A percentile compares a stretch with the other conserved stretches of the same genome.
phyloP scores from a whole-genome alignment of 2,329 filamentous ascomycete genomes.

The Cladosporium phlei region DNA sequence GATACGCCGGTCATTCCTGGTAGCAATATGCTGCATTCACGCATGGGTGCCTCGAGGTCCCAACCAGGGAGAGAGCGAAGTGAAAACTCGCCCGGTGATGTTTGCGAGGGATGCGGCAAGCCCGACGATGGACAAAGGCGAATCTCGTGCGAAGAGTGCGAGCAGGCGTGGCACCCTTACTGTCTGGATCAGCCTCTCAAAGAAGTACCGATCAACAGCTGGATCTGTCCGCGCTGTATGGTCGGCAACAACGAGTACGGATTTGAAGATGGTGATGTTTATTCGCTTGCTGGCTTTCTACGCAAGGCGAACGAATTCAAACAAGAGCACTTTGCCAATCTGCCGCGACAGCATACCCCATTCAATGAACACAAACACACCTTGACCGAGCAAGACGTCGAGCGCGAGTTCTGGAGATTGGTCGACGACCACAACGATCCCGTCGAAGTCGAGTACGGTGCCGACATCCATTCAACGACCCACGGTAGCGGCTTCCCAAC shows the following conservation, averaged over 20 bases:
- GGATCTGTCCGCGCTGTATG: slow-evolving; percentile 92
- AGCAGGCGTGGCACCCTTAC: slow-evolving; percentile 77
- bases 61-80: slow-evolving; percentile 52
- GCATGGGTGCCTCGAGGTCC: slow-evolving; percentile 68
- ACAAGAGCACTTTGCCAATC: slow-evolving; percentile 79
- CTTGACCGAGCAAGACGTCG: slow-evolving; percentile 90
- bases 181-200: slow-evolving; percentile 85
- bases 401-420: slow-evolving; percentile 92
- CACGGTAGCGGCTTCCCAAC: slow-evolving; percentile 97
- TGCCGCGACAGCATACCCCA: slow-evolving; percentile 59
- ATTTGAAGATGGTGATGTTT: slow-evolving; percentile 93
- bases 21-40: slow-evolving; percentile 93
- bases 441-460: slow-evolving; percentile 95
- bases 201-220: slow-evolving; percentile 76
- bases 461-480: slow-evolving; percentile 96
- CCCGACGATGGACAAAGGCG: slow-evolving; percentile 67
- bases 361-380: slow-evolving; percentile 73
- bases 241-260: slow-evolving; percentile 96
- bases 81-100: slow-evolving; percentile 55
- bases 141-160: slow-evolving; percentile 84
- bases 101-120: slow-evolving; percentile 81
- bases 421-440: slow-evolving; percentile 92
- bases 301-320: slow-evolving; percentile 95
- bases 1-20: slow-evolving; percentile 80
- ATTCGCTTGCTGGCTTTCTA: slow-evolving; percentile 93